Evolutionary conservation across 345 rosid genomes (phyloP).

Genomic region (Salix viminalis): DNA sequence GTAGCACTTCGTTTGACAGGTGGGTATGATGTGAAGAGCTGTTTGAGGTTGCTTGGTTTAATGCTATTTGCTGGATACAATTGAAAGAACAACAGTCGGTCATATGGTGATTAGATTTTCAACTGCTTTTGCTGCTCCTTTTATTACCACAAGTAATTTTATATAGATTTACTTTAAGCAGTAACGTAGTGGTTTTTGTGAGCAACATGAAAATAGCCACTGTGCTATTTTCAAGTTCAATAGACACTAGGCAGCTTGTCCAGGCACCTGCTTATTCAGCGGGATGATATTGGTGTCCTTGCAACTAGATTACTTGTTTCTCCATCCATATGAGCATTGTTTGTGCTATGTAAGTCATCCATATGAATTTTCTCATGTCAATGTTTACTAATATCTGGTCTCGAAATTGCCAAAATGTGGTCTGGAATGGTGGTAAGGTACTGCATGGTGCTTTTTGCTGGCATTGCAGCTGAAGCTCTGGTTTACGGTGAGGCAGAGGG

Average conservation of each 20-base stretch:
- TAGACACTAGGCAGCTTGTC: not conserved
- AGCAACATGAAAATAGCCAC: too few relatives aligned
- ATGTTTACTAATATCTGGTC: not conserved
- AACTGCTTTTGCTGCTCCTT: not conserved
- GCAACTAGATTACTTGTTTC: not conserved
- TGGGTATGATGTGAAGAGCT: conserved; percentile 14
- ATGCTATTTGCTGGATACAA: not conserved
- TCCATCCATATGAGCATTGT: not conserved
- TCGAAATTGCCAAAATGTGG: conserved; percentile 3
- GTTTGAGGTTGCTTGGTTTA: not conserved
- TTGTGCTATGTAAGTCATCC: not conserved
- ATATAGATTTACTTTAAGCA: too few relatives aligned
- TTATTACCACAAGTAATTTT: not conserved
- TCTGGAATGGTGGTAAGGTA: conserved; percentile 47
- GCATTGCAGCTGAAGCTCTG: conserved; percentile 94
- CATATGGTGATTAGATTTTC: not conserved
- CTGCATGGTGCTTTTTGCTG: conserved; percentile 92
- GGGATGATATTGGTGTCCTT: not conserved
- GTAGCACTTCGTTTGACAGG: conserved; percentile 82
- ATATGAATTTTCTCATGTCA: not conserved
- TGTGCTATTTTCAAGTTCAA: too few relatives aligned
- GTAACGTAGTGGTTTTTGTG: too few relatives aligned
- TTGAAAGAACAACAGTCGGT: not conserved
- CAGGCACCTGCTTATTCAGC: not conserved
- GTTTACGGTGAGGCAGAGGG: conserved; percentile 93